Percentiles rank a stretch among this genome's conserved stretches.
Conservation (phyloP, 2,329 filamentous ascomycete genomes). For the Clonostachys sp. region DNA sequence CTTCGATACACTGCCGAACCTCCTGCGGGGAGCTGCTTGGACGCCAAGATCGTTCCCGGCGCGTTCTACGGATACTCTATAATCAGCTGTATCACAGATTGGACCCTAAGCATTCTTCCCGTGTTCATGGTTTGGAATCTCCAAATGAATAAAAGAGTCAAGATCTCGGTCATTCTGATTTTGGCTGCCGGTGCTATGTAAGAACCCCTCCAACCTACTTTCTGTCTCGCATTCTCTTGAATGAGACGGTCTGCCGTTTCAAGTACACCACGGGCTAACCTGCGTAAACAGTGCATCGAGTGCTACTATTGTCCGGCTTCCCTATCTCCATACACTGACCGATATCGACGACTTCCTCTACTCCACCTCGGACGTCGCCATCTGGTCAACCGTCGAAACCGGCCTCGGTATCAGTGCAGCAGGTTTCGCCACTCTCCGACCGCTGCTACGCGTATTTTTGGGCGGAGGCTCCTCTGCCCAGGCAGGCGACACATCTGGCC, state of each 20-base stretch:
- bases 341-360: conserved; percentile 34
- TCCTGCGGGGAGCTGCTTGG: conserved; percentile 23
- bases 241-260: too few species aligned
- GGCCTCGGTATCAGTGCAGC: conserved; percentile 34
- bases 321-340: conserved; percentile 29
- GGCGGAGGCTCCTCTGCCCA: conserved; percentile 7
- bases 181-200: conserved; percentile 28
- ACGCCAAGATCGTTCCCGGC: conserved; percentile 14
- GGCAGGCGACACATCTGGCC: conserved; percentile 8
- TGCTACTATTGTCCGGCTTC: conserved; percentile 36
- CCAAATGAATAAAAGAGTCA: conserved; percentile 30
- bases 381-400: conserved; percentile 39
- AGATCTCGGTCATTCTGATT: conserved; percentile 24
- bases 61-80: conserved; percentile 29
- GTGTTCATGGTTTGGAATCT: conserved; percentile 33
- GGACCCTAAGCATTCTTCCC: conserved; percentile 31
- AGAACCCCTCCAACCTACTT: conserved; percentile 2
- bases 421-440: conserved; percentile 30
- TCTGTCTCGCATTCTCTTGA: background rate
- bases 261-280: background rate
- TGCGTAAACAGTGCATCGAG: conserved; percentile 23
- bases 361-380: conserved; percentile 33
- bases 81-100: conserved; percentile 30
- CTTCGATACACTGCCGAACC: conserved; percentile 12
- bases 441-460: conserved; percentile 19